Evolutionary conservation across 345 rosid genomes (phyloP).

Genomic region (Aethionema arabicum): DNA sequence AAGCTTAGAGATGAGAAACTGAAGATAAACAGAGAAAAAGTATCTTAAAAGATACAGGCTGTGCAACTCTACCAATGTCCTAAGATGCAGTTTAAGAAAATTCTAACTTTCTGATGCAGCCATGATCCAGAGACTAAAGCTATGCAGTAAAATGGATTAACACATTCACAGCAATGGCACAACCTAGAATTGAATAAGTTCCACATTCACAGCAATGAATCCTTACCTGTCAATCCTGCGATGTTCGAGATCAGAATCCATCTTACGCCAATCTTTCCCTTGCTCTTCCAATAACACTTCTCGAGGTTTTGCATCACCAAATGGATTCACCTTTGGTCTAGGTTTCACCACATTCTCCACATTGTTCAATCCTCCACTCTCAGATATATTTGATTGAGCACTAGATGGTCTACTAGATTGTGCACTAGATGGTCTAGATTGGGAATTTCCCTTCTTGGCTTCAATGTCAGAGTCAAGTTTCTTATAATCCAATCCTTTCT

Average conservation of each 20-base stretch:
- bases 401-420: conserved; percentile 96
- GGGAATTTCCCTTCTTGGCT: conserved; percentile 52
- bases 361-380: conserved; percentile 58
- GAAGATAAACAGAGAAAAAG: not conserved
- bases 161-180: not conserved
- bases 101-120: conserved; percentile 4
- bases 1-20: not conserved
- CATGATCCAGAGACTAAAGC: not conserved
- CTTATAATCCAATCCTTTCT: conserved; percentile 94
- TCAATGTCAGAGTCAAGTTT: conserved; percentile 75
- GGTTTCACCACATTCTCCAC: conserved; percentile 64
- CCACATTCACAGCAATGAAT: conserved; percentile 4
- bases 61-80: not conserved
- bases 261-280: conserved; percentile 92
- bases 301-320: conserved; percentile 94
- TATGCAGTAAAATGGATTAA: not conserved
- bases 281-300: conserved; percentile 86
- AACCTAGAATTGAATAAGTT: conserved; percentile 1
- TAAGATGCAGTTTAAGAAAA: not conserved
- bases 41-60: not conserved
- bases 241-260: conserved; percentile 85
- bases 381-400: conserved; percentile 80
- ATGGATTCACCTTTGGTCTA: conserved; percentile 85
- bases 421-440: conserved; percentile 73
- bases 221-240: conserved; percentile 70